Conservation (phyloP, 164 flowering plant species). For the Nelumbo lutea region DNA sequence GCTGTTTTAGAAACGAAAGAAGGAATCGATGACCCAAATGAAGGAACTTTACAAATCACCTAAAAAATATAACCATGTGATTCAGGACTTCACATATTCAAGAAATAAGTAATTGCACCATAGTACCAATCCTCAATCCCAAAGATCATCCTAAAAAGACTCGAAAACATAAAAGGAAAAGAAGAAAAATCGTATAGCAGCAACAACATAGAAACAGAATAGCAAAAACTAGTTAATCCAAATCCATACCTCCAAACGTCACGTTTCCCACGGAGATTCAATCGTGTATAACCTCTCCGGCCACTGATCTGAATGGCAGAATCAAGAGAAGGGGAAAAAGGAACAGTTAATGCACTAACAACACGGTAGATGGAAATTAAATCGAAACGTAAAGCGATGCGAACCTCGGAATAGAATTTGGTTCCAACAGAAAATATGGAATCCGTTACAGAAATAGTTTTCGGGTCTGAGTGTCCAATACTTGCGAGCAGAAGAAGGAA, state of each 20-base stretch:
- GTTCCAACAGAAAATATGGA: background rate
- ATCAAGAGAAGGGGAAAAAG: background rate
- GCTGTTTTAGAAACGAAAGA: background rate
- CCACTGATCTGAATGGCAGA: background rate
- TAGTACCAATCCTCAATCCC: constrained; percentile 4
- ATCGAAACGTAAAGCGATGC: background rate
- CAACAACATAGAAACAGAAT: background rate
- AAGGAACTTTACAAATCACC: constrained; percentile 4
- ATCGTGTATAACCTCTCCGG: background rate
- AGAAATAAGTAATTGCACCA: background rate
- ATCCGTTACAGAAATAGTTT: constrained; percentile 3
- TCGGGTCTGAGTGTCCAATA: background rate
- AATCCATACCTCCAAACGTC: constrained; percentile 2
- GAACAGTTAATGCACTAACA: background rate
- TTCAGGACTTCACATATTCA: background rate
- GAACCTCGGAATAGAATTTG: background rate
- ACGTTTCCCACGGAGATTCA: background rate
- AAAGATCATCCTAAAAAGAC: no score
- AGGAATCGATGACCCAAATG: background rate
- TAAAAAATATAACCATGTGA: background rate
- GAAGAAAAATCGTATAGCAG: background rate
- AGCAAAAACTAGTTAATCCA: background rate
- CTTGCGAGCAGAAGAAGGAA: background rate
- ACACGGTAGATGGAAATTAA: background rate
- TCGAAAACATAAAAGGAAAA: background rate